These are phyloP conservation scores for Cladosporium sp. DNA, from an alignment of 2,329 filamentous ascomycete genomes.

Conservation along the genomic window DNA sequence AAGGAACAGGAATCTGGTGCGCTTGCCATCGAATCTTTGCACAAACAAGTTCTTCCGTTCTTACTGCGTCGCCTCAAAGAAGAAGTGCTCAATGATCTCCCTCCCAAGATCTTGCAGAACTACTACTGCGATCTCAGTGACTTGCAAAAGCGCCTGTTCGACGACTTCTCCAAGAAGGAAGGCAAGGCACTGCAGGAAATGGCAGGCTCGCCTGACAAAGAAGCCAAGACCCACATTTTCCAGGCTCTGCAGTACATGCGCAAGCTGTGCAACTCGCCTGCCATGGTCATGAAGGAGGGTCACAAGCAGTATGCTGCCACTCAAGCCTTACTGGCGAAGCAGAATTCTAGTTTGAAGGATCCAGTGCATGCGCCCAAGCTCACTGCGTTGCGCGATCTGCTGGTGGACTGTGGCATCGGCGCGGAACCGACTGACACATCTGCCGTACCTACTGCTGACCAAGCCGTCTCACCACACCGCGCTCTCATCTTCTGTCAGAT, in stretches of 20 bases:
- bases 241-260: slow-evolving; percentile 99
- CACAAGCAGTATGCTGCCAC: slow-evolving; percentile 88
- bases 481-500: slow-evolving; percentile 98
- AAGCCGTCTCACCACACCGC: slow-evolving; percentile 91
- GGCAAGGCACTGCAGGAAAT: slow-evolving; percentile 81
- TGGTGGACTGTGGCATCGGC: slow-evolving; percentile 98
- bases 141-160: slow-evolving; percentile 88
- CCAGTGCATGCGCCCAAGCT: slow-evolving; percentile 88
- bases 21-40: slow-evolving; percentile 92
- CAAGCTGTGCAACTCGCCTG: slow-evolving; percentile 96
- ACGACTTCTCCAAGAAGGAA: slow-evolving; percentile 93
- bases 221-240: slow-evolving; percentile 98
- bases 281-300: slow-evolving; percentile 90
- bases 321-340: slow-evolving; percentile 71
- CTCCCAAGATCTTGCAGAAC: slow-evolving; percentile 97
- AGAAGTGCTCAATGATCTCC: slow-evolving; percentile 91
- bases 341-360: slow-evolving; percentile 79
- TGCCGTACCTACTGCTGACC: slow-evolving; percentile 54
- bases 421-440: slow-evolving; percentile 53
- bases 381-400: slow-evolving; percentile 78
- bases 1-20: slow-evolving; percentile 98
- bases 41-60: slow-evolving; percentile 97
- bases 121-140: slow-evolving; percentile 99
- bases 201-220: slow-evolving; percentile 79
- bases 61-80: slow-evolving; percentile 93